Percentiles rank a stretch among this genome's conserved stretches.
These are phyloP conservation scores for Trichosporon coremiiforme DNA, from an alignment of 1,284 basidiomycete genomes.

Conservation along the genomic window DNA sequence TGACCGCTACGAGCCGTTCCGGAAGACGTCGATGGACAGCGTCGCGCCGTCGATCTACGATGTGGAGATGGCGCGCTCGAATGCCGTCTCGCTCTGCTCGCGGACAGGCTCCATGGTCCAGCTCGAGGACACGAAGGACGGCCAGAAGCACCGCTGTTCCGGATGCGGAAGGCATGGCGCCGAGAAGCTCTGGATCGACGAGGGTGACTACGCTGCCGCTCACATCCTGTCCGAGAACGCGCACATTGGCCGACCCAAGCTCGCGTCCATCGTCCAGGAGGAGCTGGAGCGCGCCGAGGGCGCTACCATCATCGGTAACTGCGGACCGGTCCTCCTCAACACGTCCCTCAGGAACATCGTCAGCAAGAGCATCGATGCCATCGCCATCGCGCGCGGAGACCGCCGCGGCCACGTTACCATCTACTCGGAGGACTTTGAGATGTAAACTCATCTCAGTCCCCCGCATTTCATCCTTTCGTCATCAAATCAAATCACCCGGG, in stretches of 20 bases:
- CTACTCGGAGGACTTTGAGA: conserved; percentile 34
- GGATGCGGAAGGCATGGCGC: conserved; percentile 19
- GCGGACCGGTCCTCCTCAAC: conserved; percentile 25
- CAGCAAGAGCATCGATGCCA: conserved; percentile 23
- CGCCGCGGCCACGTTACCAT: conserved; percentile 26
- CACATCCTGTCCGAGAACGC: conserved; percentile 70
- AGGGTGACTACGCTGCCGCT: conserved; percentile 69
- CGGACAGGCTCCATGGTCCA: conserved; percentile 30
- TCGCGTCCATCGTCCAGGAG: conserved; percentile 69
- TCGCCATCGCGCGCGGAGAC: conserved; percentile 25
- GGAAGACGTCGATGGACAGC: neutral
- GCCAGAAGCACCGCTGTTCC: conserved; percentile 20
- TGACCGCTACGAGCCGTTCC: conserved; percentile 25
- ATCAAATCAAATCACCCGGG: conserved; percentile 2
- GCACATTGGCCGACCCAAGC: conserved; percentile 70
- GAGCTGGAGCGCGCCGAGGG: conserved; percentile 66
- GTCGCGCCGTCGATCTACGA: conserved; percentile 12
- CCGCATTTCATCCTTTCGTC: neutral
- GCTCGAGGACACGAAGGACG: conserved; percentile 28
- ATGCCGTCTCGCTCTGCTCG: conserved; percentile 22
- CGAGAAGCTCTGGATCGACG: conserved; percentile 61
- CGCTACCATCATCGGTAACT: conserved; percentile 64
- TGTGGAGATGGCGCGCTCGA: conserved; percentile 20
- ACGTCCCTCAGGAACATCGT: conserved; percentile 26
- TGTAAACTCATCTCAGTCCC: conserved; percentile 19